phyloP scores from a whole-genome alignment of 306 rosid genomes.

The Glycine tomentella region DNA sequence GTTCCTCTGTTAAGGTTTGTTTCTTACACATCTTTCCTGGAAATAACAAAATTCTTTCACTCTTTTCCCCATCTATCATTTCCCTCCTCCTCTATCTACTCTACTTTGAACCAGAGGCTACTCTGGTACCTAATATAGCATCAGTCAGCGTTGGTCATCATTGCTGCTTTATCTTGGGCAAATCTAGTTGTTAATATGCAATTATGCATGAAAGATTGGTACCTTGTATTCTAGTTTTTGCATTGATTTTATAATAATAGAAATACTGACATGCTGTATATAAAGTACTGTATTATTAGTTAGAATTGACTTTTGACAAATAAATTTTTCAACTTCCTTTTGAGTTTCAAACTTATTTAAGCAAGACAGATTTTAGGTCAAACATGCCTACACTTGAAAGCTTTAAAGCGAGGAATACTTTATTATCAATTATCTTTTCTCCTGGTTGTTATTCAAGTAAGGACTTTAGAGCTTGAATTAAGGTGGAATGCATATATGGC shows the following conservation, averaged over 20 bases:
- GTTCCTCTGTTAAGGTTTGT: conserved; percentile 92
- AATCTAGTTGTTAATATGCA: conserved; percentile 6
- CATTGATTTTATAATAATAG: neutral
- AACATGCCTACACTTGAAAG: neutral
- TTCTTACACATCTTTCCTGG: conserved; percentile 26
- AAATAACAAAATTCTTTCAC: neutral
- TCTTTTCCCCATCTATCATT: neutral
- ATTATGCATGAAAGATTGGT: neutral
- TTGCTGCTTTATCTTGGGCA: neutral
- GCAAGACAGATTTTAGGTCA: neutral
- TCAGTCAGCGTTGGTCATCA: neutral
- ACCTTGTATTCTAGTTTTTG: neutral
- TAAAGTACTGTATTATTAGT: neutral
- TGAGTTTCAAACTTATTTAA: neutral
- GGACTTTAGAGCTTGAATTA: conserved; percentile 6
- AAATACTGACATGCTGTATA: neutral
- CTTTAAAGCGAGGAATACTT: neutral
- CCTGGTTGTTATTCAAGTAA: conserved; percentile 16
- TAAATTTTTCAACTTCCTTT: neutral
- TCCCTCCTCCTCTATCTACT: neutral
- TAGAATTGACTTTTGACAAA: neutral
- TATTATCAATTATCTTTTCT: neutral
- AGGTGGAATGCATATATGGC: neutral
- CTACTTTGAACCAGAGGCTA: conserved; percentile 10
- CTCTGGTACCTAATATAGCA: neutral